Conservation (phyloP, 1,284 basidiomycete genomes). For the Marasmius oreades region DNA sequence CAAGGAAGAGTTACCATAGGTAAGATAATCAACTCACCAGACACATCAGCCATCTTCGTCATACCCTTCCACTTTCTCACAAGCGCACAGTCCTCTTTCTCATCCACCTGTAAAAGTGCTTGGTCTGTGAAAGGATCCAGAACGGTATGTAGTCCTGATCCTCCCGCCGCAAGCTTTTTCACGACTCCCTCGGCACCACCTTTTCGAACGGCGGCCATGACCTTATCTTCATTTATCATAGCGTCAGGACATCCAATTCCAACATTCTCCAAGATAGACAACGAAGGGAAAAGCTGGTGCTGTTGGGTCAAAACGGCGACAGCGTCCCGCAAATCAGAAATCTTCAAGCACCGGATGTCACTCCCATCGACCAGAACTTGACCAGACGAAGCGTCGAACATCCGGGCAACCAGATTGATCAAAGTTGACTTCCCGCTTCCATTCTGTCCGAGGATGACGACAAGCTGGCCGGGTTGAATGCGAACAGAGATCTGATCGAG, state of each 20-base stretch:
- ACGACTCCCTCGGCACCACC: constrained; percentile 37
- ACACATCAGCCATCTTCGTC: constrained; percentile 33
- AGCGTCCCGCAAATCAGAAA: constrained; percentile 32
- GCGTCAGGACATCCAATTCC: constrained; percentile 36
- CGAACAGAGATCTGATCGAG: constrained; percentile 34
- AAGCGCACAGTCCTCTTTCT: constrained; percentile 30
- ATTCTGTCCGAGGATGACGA: constrained; percentile 44
- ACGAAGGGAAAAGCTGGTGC: constrained; percentile 35
- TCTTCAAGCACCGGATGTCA: constrained; percentile 29
- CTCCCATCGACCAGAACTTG: constrained; percentile 36
- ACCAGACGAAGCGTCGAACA: constrained; percentile 39
- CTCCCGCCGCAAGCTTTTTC: constrained; percentile 20
- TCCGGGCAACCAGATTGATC: constrained; percentile 38
- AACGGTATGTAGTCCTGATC: constrained; percentile 24
- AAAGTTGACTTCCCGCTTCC: constrained; percentile 45
- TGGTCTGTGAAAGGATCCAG: constrained; percentile 29
- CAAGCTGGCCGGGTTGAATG: constrained; percentile 40
- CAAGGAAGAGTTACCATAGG: no score
- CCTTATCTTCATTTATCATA: constrained; percentile 23
- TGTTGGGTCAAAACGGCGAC: constrained; percentile 42
- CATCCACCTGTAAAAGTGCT: constrained; percentile 27
- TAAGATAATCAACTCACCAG: constrained; percentile 16
- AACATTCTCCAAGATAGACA: constrained; percentile 43
- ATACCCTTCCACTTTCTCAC: constrained; percentile 29
- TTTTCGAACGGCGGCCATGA: constrained; percentile 31